Base-by-base conservation (phyloP, 1,284 basidiomycete genomes). In the Trametes hirsuta region DNA sequence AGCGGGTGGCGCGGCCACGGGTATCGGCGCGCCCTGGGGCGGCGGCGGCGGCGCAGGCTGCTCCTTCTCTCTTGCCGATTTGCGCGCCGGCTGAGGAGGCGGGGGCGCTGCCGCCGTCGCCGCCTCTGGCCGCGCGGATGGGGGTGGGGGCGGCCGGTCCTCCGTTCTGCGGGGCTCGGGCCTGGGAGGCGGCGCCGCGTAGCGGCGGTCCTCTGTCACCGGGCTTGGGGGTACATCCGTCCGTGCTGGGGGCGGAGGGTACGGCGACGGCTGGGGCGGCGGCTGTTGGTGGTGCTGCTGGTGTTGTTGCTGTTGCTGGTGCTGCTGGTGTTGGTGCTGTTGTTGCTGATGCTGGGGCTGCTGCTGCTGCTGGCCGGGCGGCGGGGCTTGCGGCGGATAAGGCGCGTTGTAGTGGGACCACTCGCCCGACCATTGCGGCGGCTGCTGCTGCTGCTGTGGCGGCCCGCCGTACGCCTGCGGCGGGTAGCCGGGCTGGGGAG, bases 391-490 rank as follows among this genome's bases (percentile, higher is more conserved):
- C 6, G 67, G 66, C 39, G 68, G 69, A 18, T 69, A 67, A 47
- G 69, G 69, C 2, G 68, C 58, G 50, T 71, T 70, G 49, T 63
- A 55, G 30, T 59, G 57, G 1, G 61, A 53, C 61, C 61, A 63
- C 50, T 76, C 74, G 60, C 68, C 68, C 9, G 67, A 58, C 74
- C 73, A 74, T 47, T 77, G 76, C 44, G 70, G 72, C 22, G 69
- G 71, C 14, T 66, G 69, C 14, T 71, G 67, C 30, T 72, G 72
- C 9, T 73, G 76, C 42, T 70, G 71, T 21, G 69, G 71, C 22
- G 67, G 69, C 54, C 72, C 69, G 65, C 72, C 53, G 69, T 69
- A 72, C 66, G 75, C 65, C 56, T 75, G 69, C 58, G 76, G 66
- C 66, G 71, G 64, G 48, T 73, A 72, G 41, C 69, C 60, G 21